A percentile compares a stretch with the other conserved stretches of the same genome.
Conservation (phyloP, 129 eudicot species). For the Oenanthe sinensis region DNA sequence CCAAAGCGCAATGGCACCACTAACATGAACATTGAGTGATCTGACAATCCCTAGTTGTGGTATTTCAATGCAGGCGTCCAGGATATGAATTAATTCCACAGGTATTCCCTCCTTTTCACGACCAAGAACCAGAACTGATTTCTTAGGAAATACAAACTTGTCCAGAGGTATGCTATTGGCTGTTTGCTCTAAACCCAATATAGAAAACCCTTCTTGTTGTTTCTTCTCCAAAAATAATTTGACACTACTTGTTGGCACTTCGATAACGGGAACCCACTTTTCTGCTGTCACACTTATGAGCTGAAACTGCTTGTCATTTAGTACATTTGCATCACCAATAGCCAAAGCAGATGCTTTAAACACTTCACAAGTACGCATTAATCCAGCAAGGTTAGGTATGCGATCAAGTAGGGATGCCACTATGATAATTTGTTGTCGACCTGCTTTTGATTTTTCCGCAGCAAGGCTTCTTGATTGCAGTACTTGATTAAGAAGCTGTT, state of each 20-base stretch:
- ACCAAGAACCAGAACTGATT: slow-evolving; percentile 85
- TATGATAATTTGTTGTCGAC: slow-evolving; percentile 65
- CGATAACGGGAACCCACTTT: slow-evolving; percentile 89
- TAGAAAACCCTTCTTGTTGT: slow-evolving; percentile 67
- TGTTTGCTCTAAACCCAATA: slow-evolving; percentile 93
- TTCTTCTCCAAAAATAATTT: slow-evolving; percentile 73
- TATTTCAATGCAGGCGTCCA: slow-evolving; percentile 92
- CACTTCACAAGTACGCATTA: slow-evolving; percentile 97
- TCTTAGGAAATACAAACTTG: slow-evolving; percentile 59
- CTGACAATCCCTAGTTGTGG: slow-evolving; percentile 93
- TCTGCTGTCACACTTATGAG: slow-evolving; percentile 99
- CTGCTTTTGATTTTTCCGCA: slow-evolving; percentile 44
- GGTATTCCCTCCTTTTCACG: slow-evolving; percentile 97
- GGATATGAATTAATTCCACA: slow-evolving; percentile 83
- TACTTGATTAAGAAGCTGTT: slow-evolving; percentile 60
- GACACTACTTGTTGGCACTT: slow-evolving; percentile 79
- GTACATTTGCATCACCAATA: slow-evolving; percentile 48
- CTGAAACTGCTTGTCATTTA: slow-evolving; percentile 91
- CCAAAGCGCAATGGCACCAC: slow-evolving; percentile 99
- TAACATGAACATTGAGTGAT: slow-evolving; percentile 98
- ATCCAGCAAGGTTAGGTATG: slow-evolving; percentile 97
- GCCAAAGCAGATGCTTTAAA: slow-evolving; percentile 83
- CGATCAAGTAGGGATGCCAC: slow-evolving; percentile 93
- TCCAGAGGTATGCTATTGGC: slow-evolving; percentile 83
- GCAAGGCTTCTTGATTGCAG: slow-evolving; percentile 54